Conservation (phyloP, 2,329 filamentous ascomycete genomes). For the Ophidiomyces ophidiicola region DNA sequence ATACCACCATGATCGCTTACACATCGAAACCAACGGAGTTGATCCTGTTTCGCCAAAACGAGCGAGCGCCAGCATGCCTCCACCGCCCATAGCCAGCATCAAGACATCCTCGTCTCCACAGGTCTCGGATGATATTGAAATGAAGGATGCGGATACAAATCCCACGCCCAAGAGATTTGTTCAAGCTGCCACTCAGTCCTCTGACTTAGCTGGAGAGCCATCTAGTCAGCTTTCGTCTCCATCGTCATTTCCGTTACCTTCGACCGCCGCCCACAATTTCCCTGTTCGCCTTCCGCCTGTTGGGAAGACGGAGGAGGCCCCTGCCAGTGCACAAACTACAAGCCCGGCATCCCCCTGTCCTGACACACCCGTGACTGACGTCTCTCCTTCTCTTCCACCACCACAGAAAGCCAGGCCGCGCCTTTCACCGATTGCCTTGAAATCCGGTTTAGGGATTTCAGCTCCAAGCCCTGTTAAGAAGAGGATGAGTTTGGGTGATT, state of each 20-base stretch:
- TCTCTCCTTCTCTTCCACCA: not conserved
- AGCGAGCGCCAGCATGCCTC: constrained; percentile 12
- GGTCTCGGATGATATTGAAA: constrained; percentile 14
- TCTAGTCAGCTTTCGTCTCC: constrained; percentile 17
- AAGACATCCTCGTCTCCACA: constrained; percentile 12
- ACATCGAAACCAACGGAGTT: constrained; percentile 19
- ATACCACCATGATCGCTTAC: constrained; percentile 31
- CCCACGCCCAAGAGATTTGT: constrained; percentile 17
- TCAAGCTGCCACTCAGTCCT: not conserved
- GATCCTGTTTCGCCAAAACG: not conserved
- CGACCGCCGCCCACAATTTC: constrained; percentile 29
- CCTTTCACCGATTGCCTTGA: not conserved
- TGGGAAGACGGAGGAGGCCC: constrained; percentile 16
- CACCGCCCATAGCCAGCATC: constrained; percentile 10
- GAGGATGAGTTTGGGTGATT: constrained; percentile 41
- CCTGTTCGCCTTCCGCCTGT: constrained; percentile 19
- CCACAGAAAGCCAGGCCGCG: not conserved
- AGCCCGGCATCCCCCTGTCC: not conserved
- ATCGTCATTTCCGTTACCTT: constrained; percentile 25
- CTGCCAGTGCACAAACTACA: constrained; percentile 18
- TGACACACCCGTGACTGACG: not conserved
- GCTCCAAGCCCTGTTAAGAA: constrained; percentile 40
- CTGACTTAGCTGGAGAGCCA: not conserved
- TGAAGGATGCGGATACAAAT: constrained; percentile 30
- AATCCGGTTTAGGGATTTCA: constrained; percentile 23